These are phyloP conservation scores for Trypanosoma conorhini DNA, from an alignment of 208 protist species.

Conservation along the genomic window DNA sequence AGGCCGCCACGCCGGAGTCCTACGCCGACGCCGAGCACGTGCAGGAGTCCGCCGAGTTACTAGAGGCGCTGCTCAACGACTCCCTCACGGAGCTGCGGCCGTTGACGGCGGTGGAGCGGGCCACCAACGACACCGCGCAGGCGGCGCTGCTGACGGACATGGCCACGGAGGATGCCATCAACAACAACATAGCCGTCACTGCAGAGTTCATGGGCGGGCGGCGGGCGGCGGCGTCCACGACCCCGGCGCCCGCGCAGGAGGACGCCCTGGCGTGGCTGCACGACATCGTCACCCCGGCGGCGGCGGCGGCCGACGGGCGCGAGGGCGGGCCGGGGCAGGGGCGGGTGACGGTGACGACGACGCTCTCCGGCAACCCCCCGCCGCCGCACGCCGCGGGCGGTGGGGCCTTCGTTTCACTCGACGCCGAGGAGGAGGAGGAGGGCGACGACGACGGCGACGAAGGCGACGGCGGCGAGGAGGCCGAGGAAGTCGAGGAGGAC, in stretches of 20 bases:
- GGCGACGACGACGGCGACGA: background rate
- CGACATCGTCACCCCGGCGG: slow-evolving; percentile 69
- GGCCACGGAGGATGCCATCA: slow-evolving; percentile 54
- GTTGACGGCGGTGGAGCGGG: slow-evolving; percentile 9
- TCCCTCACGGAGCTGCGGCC: slow-evolving; percentile 28
- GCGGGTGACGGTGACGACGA: background rate
- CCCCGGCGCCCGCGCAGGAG: slow-evolving; percentile 13
- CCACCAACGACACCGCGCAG: slow-evolving; percentile 29
- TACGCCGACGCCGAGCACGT: slow-evolving; percentile 52
- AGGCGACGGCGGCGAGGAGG: slow-evolving; percentile 7
- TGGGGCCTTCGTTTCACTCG: slow-evolving; percentile 13
- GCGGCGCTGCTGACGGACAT: slow-evolving; percentile 47
- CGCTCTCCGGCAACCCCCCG: background rate
- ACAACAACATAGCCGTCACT: slow-evolving; percentile 40
- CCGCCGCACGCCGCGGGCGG: background rate
- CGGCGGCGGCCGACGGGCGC: background rate
- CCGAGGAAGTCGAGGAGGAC: slow-evolving; percentile 18
- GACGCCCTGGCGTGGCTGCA: slow-evolving; percentile 86
- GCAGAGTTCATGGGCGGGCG: background rate
- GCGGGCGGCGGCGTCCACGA: background rate
- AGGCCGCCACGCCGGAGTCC: slow-evolving; percentile 22
- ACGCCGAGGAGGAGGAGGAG: slow-evolving; percentile 21
- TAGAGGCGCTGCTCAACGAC: slow-evolving; percentile 78
- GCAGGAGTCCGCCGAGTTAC: slow-evolving; percentile 73
- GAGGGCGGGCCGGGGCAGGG: background rate